A percentile compares a stretch with the other conserved stretches of the same genome.
Conservation (phyloP, 805 yeast species). For the Jamesozyma piceae region DNA sequence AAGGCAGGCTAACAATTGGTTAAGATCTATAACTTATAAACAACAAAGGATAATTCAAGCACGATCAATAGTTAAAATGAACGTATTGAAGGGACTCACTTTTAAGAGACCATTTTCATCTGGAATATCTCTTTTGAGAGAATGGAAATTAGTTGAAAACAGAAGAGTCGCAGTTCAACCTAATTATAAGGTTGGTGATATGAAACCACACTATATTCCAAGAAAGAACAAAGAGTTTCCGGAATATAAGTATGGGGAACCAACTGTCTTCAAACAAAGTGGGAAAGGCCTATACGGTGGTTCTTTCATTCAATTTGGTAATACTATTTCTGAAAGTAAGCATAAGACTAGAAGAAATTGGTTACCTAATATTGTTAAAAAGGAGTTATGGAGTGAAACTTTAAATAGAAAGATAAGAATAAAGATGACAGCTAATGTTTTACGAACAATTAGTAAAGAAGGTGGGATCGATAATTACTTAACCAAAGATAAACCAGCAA, state of each 20-base stretch:
- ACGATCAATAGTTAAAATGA: not conserved
- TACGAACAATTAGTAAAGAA: slow-evolving; percentile 80
- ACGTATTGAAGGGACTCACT: not conserved
- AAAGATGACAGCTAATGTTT: slow-evolving; percentile 67
- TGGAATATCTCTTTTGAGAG: slow-evolving; percentile 15
- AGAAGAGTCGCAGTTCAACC: slow-evolving; percentile 39
- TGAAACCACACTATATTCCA: slow-evolving; percentile 41
- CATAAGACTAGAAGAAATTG: slow-evolving; percentile 69
- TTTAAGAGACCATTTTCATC: slow-evolving; percentile 16
- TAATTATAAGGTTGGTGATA: slow-evolving; percentile 45
- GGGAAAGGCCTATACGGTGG: slow-evolving; percentile 91
- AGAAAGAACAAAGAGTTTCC: slow-evolving; percentile 41
- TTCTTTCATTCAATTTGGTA: slow-evolving; percentile 64
- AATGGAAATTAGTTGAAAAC: slow-evolving; percentile 39
- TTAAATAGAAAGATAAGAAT: slow-evolving; percentile 48
- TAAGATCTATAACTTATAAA: too few relatives aligned
- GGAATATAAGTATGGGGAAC: slow-evolving; percentile 69
- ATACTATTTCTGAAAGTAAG: slow-evolving; percentile 66
- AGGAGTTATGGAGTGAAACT: slow-evolving; percentile 77
- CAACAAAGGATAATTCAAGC: too few relatives aligned
- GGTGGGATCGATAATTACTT: slow-evolving; percentile 92
- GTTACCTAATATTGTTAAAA: slow-evolving; percentile 70
- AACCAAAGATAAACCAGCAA: slow-evolving; percentile 75
- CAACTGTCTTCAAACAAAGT: slow-evolving; percentile 70
- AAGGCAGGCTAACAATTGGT: too few relatives aligned